Evolutionary conservation across 345 rosid genomes (phyloP), one percentile per base, ranked within the genome.

Genomic region (Xanthoceras sorbifolium): DNA sequence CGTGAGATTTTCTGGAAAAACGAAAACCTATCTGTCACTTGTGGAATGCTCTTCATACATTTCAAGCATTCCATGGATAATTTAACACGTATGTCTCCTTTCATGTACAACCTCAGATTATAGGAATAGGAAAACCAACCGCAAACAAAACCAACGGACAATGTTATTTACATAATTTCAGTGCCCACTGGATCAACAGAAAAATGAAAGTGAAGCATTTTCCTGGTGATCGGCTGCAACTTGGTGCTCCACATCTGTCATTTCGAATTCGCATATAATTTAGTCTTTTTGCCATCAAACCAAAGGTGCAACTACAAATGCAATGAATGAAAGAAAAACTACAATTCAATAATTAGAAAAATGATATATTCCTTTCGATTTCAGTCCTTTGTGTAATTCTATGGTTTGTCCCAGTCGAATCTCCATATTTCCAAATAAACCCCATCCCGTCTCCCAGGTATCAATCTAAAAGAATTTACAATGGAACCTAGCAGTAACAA

Each of bases 101-200:
- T 63, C 42, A 26, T 40, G 52, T 42, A 44, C 74, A 73, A 6
- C 65, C 64, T 73, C 50, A 34, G 71, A 77, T 48, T 75, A 65
- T 23, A 72, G 44, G 66, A 77, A 42, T 20, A 80, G 61, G 65
- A 67, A 32, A 26, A 55, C 46, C 18, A 64, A 64, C 34, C 22
- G 31, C 23, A 74, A 59, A 73, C 23, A 74, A 59, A 73, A 70
- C 12, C 44, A 69, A n/a, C 57, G 46, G 62, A 67, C 67, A n/a
- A n/a, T 32, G 63, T 70, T 61, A 20, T 85, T n/a, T 91, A 94
- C 97, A 95, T 93, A 76, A 93, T 70, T 80, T 95, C 93, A 3
- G 87, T 85, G 69, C 98, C 94, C 31, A 90, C 93, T 0, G 98
- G 98, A 84, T 95, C 92, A 73, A 95, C 90, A 48, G 90, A 83